phyloP scores from a whole-genome alignment of 2,329 filamentous ascomycete genomes.

The Trichoderma koningiopsis region DNA sequence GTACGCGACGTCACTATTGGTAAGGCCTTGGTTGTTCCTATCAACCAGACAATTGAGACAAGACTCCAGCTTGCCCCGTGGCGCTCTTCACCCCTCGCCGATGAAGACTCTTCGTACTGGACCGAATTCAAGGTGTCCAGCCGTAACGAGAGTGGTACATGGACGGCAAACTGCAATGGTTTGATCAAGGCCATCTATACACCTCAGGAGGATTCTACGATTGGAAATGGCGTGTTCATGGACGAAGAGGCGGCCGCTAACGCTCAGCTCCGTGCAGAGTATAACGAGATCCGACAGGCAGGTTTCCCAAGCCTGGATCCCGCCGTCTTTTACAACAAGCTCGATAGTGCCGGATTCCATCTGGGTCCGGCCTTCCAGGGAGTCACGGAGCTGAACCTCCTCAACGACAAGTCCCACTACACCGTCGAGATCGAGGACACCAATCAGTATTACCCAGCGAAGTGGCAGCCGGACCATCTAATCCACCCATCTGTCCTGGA shows the following conservation, averaged over 20 bases:
- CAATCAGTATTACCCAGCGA: background rate
- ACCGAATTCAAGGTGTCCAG: background rate
- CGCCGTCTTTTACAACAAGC: background rate
- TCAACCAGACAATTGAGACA: background rate
- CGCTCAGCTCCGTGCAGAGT: background rate
- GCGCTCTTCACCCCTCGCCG: background rate
- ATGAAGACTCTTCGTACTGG: background rate
- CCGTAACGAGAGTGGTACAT: background rate
- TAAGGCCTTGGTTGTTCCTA: constrained; percentile 27
- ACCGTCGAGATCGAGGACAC: background rate
- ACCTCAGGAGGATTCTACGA: background rate
- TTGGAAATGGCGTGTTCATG: background rate
- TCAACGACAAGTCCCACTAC: background rate
- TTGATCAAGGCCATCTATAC: background rate
- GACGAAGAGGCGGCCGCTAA: background rate
- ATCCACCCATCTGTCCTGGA: background rate
- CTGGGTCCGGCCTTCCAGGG: background rate
- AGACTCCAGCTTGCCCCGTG: background rate
- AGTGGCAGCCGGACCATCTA: background rate
- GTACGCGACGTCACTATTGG: constrained; percentile 26
- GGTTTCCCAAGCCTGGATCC: background rate
- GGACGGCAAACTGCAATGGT: background rate
- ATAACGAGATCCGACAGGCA: background rate
- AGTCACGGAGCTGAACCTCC: background rate
- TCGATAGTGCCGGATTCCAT: background rate